These are phyloP conservation scores for Nigrospora oryzae DNA, from an alignment of 2,329 filamentous ascomycete genomes.

Conservation along the genomic window DNA sequence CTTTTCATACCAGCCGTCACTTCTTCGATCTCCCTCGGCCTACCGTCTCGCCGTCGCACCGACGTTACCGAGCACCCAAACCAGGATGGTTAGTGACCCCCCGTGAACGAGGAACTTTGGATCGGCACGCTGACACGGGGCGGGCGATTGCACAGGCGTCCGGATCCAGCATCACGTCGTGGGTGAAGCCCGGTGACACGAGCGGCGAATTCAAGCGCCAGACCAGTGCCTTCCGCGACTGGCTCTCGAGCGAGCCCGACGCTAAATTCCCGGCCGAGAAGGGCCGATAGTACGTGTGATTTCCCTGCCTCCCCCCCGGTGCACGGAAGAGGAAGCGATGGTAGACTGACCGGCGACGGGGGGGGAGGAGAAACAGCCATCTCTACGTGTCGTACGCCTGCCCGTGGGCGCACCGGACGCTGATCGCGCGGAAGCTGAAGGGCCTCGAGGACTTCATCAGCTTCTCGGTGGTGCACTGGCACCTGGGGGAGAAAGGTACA, in stretches of 20 bases:
- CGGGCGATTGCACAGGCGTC: background rate
- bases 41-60: too few relatives aligned
- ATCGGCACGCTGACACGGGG: background rate
- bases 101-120: too few relatives aligned
- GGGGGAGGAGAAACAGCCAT: constrained; percentile 43
- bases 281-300: constrained; percentile 54
- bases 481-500: constrained; percentile 55
- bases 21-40: too few relatives aligned
- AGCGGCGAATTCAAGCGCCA: constrained; percentile 91
- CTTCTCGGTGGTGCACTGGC: constrained; percentile 84
- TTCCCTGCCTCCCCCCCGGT: too few relatives aligned
- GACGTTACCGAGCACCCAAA: too few relatives aligned
- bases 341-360: background rate
- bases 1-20: too few relatives aligned
- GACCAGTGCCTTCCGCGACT: constrained; percentile 72
- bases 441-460: constrained; percentile 79
- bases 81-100: too few relatives aligned
- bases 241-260: constrained; percentile 62
- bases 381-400: constrained; percentile 92
- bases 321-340: background rate
- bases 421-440: constrained; percentile 86
- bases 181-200: constrained; percentile 70
- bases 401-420: constrained; percentile 83
- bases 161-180: constrained; percentile 62
- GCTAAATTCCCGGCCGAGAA: constrained; percentile 79